phyloP scores from a whole-genome alignment of 208 protist species.

The Jaenimonas drosophilae region DNA sequence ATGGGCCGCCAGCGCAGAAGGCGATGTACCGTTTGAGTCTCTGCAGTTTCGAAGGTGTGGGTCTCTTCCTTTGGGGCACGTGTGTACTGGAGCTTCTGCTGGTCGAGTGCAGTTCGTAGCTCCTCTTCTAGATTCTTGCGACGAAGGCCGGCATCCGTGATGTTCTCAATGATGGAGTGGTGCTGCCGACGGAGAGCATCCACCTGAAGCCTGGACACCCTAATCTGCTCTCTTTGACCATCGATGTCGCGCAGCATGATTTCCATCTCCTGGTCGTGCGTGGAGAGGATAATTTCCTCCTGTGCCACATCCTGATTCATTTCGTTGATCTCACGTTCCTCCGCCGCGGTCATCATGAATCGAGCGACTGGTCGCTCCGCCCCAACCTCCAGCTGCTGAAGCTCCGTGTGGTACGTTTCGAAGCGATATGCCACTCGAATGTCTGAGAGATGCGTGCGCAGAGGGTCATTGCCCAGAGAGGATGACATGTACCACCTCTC shows the following conservation, averaged over 20 bases:
- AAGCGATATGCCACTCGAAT: slow-evolving; percentile 90
- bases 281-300: slow-evolving; percentile 71
- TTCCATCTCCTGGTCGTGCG: slow-evolving; percentile 85
- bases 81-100: slow-evolving; percentile 35
- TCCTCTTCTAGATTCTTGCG: slow-evolving; percentile 22
- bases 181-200: slow-evolving; percentile 66
- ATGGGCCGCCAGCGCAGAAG: slow-evolving; percentile 74
- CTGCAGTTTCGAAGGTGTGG: slow-evolving; percentile 19
- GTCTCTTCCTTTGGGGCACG: slow-evolving; percentile 12
- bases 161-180: slow-evolving; percentile 70
- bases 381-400: slow-evolving; percentile 72
- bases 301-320: slow-evolving; percentile 31
- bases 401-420: slow-evolving; percentile 89
- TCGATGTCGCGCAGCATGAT: slow-evolving; percentile 79
- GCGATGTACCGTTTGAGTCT: slow-evolving; percentile 51
- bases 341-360: slow-evolving; percentile 71
- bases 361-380: slow-evolving; percentile 41
- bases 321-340: slow-evolving; percentile 78
- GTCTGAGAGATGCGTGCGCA: slow-evolving; percentile 85
- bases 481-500: slow-evolving; percentile 84
- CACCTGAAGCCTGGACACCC: slow-evolving; percentile 31
- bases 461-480: slow-evolving; percentile 80
- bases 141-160: slow-evolving; percentile 61
- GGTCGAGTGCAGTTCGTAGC: too few species aligned
- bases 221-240: slow-evolving; percentile 41